Evolutionary conservation across 1,284 basidiomycete species (phyloP).

Genomic region (Trichosporon inkin): DNA sequence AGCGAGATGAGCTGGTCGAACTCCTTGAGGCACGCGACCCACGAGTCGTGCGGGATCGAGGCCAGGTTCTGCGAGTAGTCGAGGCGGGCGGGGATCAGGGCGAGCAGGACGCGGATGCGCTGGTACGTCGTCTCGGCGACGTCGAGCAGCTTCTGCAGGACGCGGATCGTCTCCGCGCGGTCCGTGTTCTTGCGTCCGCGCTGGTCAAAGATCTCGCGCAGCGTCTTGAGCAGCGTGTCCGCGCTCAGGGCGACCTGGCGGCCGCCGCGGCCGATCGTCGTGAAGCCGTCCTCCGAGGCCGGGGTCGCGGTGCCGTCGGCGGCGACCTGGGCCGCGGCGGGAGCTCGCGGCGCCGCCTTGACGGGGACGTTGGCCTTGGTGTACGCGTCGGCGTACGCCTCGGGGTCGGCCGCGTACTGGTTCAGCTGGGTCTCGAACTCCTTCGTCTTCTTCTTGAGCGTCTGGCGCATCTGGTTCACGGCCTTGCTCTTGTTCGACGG

Average conservation of each 20-base stretch:
- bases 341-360: conserved; percentile 10
- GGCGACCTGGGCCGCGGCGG: conserved; percentile 54
- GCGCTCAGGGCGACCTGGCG: conserved; percentile 77
- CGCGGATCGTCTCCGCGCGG: conserved; percentile 87
- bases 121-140: conserved; percentile 84
- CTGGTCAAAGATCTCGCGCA: conserved; percentile 87
- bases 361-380: conserved; percentile 54
- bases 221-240: conserved; percentile 88
- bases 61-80: conserved; percentile 66
- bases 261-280: conserved; percentile 86
- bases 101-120: conserved; percentile 87
- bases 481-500: conserved; percentile 91
- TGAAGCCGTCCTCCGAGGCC: conserved; percentile 64
- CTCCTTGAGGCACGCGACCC: conserved; percentile 81
- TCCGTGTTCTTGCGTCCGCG: conserved; percentile 99
- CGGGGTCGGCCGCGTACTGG: conserved; percentile 82
- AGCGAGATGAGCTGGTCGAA: conserved; percentile 81
- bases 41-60: conserved; percentile 87
- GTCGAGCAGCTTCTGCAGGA: conserved; percentile 80
- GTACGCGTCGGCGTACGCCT: conserved; percentile 77
- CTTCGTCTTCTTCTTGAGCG: conserved; percentile 84
- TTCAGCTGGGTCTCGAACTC: conserved; percentile 81
- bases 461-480: conserved; percentile 94
- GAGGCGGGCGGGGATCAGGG: conserved; percentile 89
- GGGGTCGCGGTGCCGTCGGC: conserved; percentile 28